Evolutionary conservation across 78 protist genomes (phyloP).

Genomic region (Goniomonas avonlea): DNA sequence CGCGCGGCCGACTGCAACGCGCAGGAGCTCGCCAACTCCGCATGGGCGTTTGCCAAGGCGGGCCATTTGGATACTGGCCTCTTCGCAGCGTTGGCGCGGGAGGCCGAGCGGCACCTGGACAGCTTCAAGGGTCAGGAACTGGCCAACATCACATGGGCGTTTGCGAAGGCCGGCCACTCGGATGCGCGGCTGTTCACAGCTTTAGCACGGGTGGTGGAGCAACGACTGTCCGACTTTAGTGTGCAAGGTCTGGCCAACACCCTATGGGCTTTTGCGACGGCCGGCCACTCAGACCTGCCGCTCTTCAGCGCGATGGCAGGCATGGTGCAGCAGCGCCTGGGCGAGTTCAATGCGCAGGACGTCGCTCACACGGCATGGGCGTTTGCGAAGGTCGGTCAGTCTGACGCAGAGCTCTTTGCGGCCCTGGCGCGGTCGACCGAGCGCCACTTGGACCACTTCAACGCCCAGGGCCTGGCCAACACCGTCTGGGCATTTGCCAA

Average conservation of each 20-base stretch:
- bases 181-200: neutral
- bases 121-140: neutral
- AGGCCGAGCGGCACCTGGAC: neutral
- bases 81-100: conserved; percentile 5
- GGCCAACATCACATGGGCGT: conserved; percentile 21
- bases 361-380: conserved; percentile 24
- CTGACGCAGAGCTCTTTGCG: neutral
- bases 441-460: neutral
- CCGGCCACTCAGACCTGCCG: neutral
- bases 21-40: neutral
- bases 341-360: neutral
- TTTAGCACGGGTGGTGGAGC: neutral
- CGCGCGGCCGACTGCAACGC: neutral
- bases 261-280: conserved; percentile 19
- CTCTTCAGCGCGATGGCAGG: neutral
- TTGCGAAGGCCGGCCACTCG: neutral
- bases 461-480: neutral
- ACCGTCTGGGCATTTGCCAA: neutral
- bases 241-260: conserved; percentile 1
- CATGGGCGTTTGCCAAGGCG: conserved; percentile 13
- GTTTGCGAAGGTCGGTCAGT: neutral
- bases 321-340: neutral
- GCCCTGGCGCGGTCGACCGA: neutral
- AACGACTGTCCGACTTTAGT: neutral
- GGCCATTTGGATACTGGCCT: neutral